Percentiles rank a stretch among this genome's conserved stretches.
These are phyloP conservation scores for Erodium texanum DNA, from an alignment of 441 rosid genomes.

Conservation along the genomic window DNA sequence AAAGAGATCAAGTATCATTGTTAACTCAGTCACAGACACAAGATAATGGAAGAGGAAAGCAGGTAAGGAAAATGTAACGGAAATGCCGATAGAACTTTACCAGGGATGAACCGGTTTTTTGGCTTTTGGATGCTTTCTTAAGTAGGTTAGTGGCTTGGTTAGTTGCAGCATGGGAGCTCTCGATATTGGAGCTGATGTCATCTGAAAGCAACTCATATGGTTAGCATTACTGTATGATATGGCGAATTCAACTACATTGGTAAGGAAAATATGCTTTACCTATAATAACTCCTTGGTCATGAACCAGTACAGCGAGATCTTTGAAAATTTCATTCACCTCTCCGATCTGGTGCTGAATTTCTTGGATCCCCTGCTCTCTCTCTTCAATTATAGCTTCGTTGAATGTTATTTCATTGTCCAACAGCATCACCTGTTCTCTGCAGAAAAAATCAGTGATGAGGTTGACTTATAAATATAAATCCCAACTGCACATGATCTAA, in stretches of 20 bases:
- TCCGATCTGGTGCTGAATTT: slow-evolving; percentile 51
- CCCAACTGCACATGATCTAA: too few relatives aligned
- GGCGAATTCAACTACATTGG: not conserved
- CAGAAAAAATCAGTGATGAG: not conserved
- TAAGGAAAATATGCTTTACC: slow-evolving; percentile 34
- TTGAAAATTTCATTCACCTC: slow-evolving; percentile 58
- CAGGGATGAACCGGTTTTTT: slow-evolving; percentile 51
- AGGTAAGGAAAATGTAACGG: too few relatives aligned
- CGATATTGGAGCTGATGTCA: slow-evolving; percentile 53
- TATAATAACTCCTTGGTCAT: slow-evolving; percentile 57
- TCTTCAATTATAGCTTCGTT: slow-evolving; percentile 68
- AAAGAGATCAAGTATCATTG: not conserved
- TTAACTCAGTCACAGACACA: not conserved
- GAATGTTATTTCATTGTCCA: slow-evolving; percentile 59
- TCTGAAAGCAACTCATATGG: slow-evolving; percentile 27
- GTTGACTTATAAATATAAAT: too few relatives aligned
- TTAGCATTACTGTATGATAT: not conserved
- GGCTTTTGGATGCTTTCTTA: slow-evolving; percentile 46
- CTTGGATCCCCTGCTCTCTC: slow-evolving; percentile 58
- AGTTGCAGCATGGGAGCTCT: slow-evolving; percentile 40
- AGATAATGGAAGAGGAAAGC: not conserved
- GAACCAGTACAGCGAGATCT: slow-evolving; percentile 67
- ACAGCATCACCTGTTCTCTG: slow-evolving; percentile 46
- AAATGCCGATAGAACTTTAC: slow-evolving; percentile 19
- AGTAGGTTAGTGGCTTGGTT: slow-evolving; percentile 46